Percentiles rank a stretch among this genome's conserved stretches.
Evolutionary conservation across 2,329 filamentous ascomycete species (phyloP).

Genomic region (Ilyonectria sp.): DNA sequence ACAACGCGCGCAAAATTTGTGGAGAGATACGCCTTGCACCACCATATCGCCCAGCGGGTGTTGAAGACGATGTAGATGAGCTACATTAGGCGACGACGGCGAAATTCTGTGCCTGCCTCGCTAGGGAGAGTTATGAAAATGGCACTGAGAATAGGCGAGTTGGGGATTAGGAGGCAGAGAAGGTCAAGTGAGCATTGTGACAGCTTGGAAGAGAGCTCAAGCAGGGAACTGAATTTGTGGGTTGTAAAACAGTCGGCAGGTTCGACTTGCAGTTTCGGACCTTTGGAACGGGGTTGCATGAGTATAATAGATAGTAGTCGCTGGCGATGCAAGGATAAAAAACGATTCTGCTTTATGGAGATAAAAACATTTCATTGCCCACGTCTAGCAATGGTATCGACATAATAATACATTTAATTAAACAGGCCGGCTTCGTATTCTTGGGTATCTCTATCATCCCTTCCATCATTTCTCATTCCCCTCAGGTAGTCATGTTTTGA

Average conservation of each 20-base stretch:
- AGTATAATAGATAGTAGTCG: constrained; percentile 36
- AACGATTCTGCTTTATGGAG: constrained; percentile 25
- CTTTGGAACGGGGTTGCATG: constrained; percentile 20
- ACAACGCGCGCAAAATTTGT: constrained; percentile 37
- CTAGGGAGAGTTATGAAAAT: not conserved
- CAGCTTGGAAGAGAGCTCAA: no score
- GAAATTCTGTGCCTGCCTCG: not conserved
- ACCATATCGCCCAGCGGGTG: constrained; percentile 44
- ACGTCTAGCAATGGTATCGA: constrained; percentile 37
- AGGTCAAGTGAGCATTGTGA: not conserved
- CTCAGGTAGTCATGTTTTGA: not conserved
- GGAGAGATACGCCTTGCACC: constrained; percentile 47
- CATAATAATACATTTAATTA: constrained; percentile 41
- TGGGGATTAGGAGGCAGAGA: not conserved
- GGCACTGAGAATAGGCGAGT: no score
- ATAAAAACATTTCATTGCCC: constrained; percentile 36
- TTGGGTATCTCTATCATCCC: constrained; percentile 26
- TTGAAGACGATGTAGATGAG: constrained; percentile 53
- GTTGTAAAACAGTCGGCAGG: not conserved
- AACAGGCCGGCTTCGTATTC: not conserved
- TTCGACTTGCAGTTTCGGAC: not conserved
- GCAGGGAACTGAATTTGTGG: not conserved
- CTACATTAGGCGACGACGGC: constrained; percentile 47
- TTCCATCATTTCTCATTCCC: not conserved
- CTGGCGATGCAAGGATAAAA: constrained; percentile 21